Conservation (phyloP, 2,329 filamentous ascomycete species). For the Chrysosporium keratinophilum region DNA sequence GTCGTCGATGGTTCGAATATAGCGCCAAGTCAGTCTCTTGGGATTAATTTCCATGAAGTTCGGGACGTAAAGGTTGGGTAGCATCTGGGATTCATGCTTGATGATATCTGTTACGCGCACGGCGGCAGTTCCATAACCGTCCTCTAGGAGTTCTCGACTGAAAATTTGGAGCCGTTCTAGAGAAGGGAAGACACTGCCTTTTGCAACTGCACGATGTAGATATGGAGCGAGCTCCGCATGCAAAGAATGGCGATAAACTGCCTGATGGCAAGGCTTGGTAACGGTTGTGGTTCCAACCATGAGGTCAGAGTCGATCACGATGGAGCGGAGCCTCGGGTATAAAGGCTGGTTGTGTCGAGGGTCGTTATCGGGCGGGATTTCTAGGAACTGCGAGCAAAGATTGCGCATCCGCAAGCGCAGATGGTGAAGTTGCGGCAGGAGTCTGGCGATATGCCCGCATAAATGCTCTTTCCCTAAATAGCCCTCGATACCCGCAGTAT, state of each 20-base stretch:
- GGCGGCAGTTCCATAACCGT: background rate
- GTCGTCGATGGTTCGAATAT: background rate
- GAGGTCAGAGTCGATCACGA: conserved; percentile 14
- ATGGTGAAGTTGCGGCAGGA: conserved; percentile 7
- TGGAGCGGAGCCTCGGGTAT: conserved; percentile 11
- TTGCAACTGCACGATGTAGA: background rate
- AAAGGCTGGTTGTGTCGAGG: background rate
- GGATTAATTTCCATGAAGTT: background rate
- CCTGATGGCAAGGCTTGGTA: background rate
- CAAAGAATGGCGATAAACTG: background rate
- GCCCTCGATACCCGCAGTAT: conserved; percentile 13
- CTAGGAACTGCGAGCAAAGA: conserved; percentile 4
- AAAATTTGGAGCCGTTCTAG: background rate
- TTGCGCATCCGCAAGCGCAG: conserved; percentile 11
- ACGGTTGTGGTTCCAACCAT: background rate
- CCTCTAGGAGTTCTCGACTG: background rate
- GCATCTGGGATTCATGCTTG: background rate
- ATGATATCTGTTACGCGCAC: background rate
- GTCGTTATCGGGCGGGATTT: background rate
- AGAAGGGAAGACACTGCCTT: conserved; percentile 3
- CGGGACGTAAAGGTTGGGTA: background rate
- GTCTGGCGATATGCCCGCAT: conserved; percentile 9
- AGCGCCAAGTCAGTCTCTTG: background rate
- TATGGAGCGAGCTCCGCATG: conserved; percentile 7
- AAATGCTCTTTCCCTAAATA: conserved; percentile 10